These are phyloP conservation scores for Plantago ovata DNA, from an alignment of 257 asterid genomes.

Conservation along the genomic window DNA sequence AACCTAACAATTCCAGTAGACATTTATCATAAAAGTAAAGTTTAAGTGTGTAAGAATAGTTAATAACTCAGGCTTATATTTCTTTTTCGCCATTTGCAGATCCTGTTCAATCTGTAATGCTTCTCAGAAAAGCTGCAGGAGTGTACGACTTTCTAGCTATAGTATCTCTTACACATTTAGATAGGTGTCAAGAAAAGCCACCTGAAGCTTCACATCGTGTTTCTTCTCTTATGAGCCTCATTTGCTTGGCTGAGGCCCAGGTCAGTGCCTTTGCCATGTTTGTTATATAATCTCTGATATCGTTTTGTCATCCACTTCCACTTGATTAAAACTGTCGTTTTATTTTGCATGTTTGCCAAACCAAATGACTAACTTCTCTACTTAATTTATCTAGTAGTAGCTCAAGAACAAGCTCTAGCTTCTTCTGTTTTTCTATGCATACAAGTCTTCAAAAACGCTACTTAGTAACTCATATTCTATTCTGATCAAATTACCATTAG, in stretches of 20 bases:
- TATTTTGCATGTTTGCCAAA: too few relatives aligned
- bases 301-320: too few relatives aligned
- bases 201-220: slow-evolving; percentile 45
- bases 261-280: slow-evolving; percentile 19
- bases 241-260: slow-evolving; percentile 83
- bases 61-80: not conserved
- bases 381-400: too few relatives aligned
- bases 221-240: slow-evolving; percentile 40
- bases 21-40: not conserved
- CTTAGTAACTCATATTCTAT: too few relatives aligned
- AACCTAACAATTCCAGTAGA: not conserved
- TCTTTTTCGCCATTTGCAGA: slow-evolving; percentile 29
- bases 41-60: not conserved
- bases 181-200: slow-evolving; percentile 31
- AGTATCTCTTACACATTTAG: slow-evolving; percentile 30
- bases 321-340: too few relatives aligned
- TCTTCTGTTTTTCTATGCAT: too few relatives aligned
- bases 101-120: slow-evolving; percentile 53
- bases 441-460: too few relatives aligned
- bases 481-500: too few relatives aligned
- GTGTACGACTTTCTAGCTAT: slow-evolving; percentile 39
- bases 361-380: too few relatives aligned
- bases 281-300: too few relatives aligned
- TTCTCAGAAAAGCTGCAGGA: slow-evolving; percentile 75
- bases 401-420: too few relatives aligned